phyloP scores from a whole-genome alignment of 176 grass and related monocot genomes.

The Puccinellia tenuiflora region DNA sequence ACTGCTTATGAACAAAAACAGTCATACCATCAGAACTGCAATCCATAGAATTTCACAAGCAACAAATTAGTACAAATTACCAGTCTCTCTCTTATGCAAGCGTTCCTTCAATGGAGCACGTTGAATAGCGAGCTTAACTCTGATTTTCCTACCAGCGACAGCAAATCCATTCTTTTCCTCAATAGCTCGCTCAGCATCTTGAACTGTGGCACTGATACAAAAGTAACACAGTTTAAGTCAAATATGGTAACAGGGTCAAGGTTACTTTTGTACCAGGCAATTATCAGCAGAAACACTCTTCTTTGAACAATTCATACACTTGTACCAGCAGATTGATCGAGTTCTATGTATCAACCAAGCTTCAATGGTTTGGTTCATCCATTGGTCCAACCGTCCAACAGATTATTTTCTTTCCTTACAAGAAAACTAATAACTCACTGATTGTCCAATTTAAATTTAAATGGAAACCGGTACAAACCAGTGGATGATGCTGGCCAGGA shows the following conservation, averaged over 20 bases:
- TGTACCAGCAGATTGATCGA: not conserved
- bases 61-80: constrained; percentile 38
- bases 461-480: not conserved
- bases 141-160: constrained; percentile 82
- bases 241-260: not conserved
- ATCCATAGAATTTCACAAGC: not conserved
- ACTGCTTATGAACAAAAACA: constrained; percentile 24
- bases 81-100: constrained; percentile 48
- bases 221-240: constrained; percentile 12
- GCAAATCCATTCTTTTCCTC: constrained; percentile 69
- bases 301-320: not conserved
- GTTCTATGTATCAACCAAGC: not conserved
- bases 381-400: not conserved
- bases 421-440: not conserved
- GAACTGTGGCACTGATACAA: constrained; percentile 60
- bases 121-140: constrained; percentile 74
- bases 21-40: constrained; percentile 1
- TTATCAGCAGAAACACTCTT: not conserved
- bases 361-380: not conserved
- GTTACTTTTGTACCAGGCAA: not conserved
- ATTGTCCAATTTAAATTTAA: not conserved
- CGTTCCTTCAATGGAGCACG: constrained; percentile 71
- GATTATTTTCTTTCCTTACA: not conserved
- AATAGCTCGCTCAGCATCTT: constrained; percentile 82
- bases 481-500: not conserved